Percentiles rank a stretch among this genome's conserved stretches.
Evolutionary conservation across 108 stramenopile genomes (phyloP).

Genomic region (Skeletonema menzelii): DNA sequence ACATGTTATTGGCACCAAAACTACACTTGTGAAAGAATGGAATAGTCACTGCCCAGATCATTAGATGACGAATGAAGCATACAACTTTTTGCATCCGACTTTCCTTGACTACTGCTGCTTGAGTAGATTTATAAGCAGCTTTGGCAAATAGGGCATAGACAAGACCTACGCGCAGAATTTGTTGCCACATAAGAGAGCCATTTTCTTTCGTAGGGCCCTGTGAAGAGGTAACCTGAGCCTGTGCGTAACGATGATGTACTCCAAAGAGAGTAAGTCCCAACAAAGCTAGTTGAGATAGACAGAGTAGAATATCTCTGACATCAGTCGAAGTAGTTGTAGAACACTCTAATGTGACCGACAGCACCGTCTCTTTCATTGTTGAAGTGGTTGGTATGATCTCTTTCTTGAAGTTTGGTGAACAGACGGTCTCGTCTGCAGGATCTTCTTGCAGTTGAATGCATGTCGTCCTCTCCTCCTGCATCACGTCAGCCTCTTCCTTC

Average conservation of each 20-base stretch:
- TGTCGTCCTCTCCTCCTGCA: background rate
- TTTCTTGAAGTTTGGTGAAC: background rate
- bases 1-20: background rate
- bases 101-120: background rate
- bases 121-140: background rate
- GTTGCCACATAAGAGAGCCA: background rate
- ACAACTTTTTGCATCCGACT: background rate
- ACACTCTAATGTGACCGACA: background rate
- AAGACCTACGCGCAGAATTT: constrained; percentile 11
- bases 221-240: background rate
- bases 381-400: background rate
- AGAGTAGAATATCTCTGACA: background rate
- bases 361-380: background rate
- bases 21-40: constrained; percentile 24
- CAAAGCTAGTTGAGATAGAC: background rate
- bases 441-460: background rate
- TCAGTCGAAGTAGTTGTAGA: background rate
- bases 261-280: constrained; percentile 3
- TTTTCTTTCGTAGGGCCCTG: background rate
- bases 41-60: constrained; percentile 13
- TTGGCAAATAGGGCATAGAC: constrained; percentile 2
- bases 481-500: background rate
- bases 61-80: background rate
- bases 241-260: constrained; percentile 6
- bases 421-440: background rate